Conservation (phyloP, 2,329 filamentous ascomycete genomes). For the Aspergillus puulaauensis region DNA sequence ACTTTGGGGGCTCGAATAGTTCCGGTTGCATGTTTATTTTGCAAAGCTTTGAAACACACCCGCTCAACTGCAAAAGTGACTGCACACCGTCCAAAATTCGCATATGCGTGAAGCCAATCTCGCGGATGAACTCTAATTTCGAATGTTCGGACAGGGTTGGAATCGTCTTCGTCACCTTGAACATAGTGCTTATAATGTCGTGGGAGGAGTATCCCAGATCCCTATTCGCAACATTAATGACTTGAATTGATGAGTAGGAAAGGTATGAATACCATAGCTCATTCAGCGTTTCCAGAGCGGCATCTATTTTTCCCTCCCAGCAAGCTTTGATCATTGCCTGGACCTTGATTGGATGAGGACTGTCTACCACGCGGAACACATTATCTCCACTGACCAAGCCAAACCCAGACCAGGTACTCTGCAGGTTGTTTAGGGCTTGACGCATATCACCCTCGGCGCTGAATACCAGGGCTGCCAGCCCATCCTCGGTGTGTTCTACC, state of each 20-base stretch:
- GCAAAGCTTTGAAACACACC: slow-evolving; percentile 85
- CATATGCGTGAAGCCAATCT: slow-evolving; percentile 99
- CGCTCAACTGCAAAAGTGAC: slow-evolving; percentile 88
- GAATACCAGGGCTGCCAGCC: slow-evolving; percentile 93
- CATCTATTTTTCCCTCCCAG: slow-evolving; percentile 86
- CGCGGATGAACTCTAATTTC: slow-evolving; percentile 96
- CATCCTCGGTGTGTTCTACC: slow-evolving; percentile 88
- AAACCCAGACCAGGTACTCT: slow-evolving; percentile 89
- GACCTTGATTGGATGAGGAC: slow-evolving; percentile 95
- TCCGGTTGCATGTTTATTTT: slow-evolving; percentile 96
- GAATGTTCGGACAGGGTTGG: slow-evolving; percentile 88
- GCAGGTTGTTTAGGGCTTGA: slow-evolving; percentile 97
- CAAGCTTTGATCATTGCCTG: slow-evolving; percentile 98
- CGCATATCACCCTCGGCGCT: slow-evolving; percentile 98
- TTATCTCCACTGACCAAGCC: slow-evolving; percentile 97
- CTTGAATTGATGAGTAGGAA: neutral
- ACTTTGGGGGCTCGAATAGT: slow-evolving; percentile 60
- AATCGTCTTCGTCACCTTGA: slow-evolving; percentile 95
- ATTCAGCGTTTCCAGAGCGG: slow-evolving; percentile 78
- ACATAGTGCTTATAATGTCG: slow-evolving; percentile 99
- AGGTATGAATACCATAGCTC: slow-evolving; percentile 72
- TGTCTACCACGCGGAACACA: slow-evolving; percentile 96
- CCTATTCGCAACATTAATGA: slow-evolving; percentile 35
- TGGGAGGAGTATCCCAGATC: slow-evolving; percentile 95
- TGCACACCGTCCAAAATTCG: slow-evolving; percentile 97